Evolutionary conservation across 208 protist genomes (phyloP).

Genomic region (Acanthamoeba triangularis): DNA sequence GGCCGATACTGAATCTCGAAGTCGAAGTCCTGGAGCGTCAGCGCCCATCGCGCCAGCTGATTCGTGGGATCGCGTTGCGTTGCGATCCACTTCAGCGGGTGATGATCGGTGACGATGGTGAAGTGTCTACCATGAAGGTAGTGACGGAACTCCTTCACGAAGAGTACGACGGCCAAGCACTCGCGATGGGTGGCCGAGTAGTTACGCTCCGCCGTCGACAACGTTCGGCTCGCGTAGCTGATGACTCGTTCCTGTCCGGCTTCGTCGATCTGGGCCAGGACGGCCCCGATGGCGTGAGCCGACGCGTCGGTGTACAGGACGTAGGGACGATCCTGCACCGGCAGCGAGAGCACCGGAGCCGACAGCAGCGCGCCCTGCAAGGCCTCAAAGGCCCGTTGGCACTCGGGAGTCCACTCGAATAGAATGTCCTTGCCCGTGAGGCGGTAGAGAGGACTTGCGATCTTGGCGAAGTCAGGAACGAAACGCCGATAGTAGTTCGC

Average conservation of each 20-base stretch:
- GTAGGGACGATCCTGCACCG: background rate
- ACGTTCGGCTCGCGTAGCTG: constrained; percentile 27
- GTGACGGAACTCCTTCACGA: background rate
- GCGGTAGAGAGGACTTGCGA: constrained; percentile 17
- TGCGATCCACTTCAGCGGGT: background rate
- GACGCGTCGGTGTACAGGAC: constrained; percentile 51
- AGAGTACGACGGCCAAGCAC: constrained; percentile 1
- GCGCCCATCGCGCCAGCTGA: background rate
- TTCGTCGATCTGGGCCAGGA: constrained; percentile 5
- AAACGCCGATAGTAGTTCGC: constrained; percentile 43
- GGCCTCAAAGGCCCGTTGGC: background rate
- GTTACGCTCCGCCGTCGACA: background rate
- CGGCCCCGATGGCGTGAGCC: background rate
- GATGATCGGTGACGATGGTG: constrained; percentile 17
- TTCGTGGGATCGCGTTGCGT: background rate
- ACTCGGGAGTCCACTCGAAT: background rate
- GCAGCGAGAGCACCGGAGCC: background rate
- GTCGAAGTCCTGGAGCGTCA: background rate
- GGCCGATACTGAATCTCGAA: background rate
- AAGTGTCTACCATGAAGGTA: constrained; percentile 24
- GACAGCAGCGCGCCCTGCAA: background rate
- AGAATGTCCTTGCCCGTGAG: background rate
- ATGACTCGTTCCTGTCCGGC: background rate
- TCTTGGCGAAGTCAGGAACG: background rate
- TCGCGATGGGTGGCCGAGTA: background rate